Conservation (phyloP, 1,284 basidiomycete genomes). For the Anthracocystis walkeri region DNA sequence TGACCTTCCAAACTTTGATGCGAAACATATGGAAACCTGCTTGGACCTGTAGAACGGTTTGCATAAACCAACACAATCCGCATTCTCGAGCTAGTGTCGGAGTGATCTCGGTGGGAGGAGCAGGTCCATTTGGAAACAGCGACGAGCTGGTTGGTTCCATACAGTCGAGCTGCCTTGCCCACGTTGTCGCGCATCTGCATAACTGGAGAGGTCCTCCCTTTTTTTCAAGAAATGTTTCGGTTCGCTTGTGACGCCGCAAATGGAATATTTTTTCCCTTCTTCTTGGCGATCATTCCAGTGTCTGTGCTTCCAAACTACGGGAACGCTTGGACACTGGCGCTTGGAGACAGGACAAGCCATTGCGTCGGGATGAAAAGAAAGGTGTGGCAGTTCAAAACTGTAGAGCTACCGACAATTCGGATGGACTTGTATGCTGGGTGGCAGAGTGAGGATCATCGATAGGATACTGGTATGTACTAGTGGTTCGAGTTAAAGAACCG, state of each 20-base stretch:
- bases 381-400: no score
- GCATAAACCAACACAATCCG: conserved; percentile 4
- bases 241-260: conserved; percentile 5
- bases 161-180: not conserved
- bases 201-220: conserved; percentile 34
- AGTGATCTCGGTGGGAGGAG: not conserved
- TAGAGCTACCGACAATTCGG: no score
- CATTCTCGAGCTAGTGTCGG: not conserved
- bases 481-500: no score
- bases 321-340: no score
- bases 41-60: not conserved
- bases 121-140: not conserved
- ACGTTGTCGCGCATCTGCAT: conserved; percentile 6
- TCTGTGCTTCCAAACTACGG: no score
- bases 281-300: no score
- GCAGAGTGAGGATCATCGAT: no score
- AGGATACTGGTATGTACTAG: no score
- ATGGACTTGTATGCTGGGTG: no score
- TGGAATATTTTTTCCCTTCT: not conserved
- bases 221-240: not conserved
- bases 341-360: no score
- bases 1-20: not conserved
- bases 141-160: not conserved
- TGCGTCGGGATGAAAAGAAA: no score
- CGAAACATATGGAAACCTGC: not conserved